phyloP scores from a whole-genome alignment of 176 grass and related monocot species.

The Bothriochloa decipiens region DNA sequence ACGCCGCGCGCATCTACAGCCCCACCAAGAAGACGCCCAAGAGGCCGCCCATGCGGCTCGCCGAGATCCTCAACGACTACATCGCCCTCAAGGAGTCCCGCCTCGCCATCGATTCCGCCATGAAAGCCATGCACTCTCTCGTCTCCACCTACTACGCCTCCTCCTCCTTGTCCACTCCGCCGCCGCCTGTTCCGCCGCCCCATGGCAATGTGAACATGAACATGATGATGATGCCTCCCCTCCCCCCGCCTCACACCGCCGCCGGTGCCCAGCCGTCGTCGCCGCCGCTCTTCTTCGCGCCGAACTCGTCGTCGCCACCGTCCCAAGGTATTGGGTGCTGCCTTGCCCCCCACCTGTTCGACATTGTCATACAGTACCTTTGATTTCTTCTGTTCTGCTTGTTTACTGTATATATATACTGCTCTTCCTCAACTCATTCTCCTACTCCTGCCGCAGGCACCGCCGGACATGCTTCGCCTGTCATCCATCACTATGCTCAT shows the following conservation, averaged over 20 bases:
- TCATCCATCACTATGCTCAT: slow-evolving; percentile 45
- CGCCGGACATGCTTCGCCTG: slow-evolving; percentile 43
- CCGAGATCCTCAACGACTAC: slow-evolving; percentile 85
- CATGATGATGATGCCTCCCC: slow-evolving; percentile 16
- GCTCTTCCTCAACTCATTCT: not conserved
- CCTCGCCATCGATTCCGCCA: slow-evolving; percentile 56
- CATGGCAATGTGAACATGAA: too few relatives aligned
- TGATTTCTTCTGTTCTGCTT: not conserved
- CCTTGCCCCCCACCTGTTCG: not conserved
- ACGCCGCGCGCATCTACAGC: slow-evolving; percentile 58
- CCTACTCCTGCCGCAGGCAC: slow-evolving; percentile 26
- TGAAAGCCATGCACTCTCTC: slow-evolving; percentile 66
- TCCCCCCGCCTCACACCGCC: not conserved
- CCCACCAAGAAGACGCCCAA: slow-evolving; percentile 50
- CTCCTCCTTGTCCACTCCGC: not conserved
- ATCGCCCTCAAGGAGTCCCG: slow-evolving; percentile 73
- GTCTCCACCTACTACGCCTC: slow-evolving; percentile 58
- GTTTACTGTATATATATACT: not conserved
- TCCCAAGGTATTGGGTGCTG: not conserved
- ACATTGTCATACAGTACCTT: not conserved
- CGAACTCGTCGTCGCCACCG: slow-evolving; percentile 43
- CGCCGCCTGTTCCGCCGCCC: not conserved
- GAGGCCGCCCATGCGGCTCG: slow-evolving; percentile 55
- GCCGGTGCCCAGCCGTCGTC: slow-evolving; percentile 47
- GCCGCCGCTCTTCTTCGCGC: slow-evolving; percentile 50